Conservation (phyloP, 495 filamentous ascomycete genomes). For the Chaetomium fimeti region DNA sequence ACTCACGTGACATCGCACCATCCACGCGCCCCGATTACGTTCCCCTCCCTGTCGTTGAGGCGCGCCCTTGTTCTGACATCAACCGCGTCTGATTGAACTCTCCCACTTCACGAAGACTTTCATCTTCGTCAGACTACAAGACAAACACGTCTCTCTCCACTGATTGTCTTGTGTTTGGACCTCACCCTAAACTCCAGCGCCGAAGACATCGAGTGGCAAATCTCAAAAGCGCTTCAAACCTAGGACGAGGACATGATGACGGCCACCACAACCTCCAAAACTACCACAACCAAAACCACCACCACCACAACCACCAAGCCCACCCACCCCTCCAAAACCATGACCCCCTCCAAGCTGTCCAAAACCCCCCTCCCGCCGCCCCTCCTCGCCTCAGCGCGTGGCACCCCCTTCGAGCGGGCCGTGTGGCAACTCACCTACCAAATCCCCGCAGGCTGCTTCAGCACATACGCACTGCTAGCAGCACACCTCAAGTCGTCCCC, state of each 20-base stretch:
- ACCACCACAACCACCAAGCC: constrained; percentile 3
- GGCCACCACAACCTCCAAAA: background rate
- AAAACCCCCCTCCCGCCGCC: constrained; percentile 10
- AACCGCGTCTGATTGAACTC: background rate
- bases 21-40: constrained; percentile 19
- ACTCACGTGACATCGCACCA: constrained; percentile 31
- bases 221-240: background rate
- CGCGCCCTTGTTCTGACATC: constrained; percentile 33
- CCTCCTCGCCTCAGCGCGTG: constrained; percentile 33
- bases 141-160: too few relatives aligned
- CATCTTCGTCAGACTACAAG: background rate
- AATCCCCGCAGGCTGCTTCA: constrained; percentile 67
- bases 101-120: background rate
- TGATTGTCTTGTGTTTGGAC: background rate
- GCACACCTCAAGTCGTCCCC: constrained; percentile 66
- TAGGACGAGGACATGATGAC: too few relatives aligned
- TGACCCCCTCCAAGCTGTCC: constrained; percentile 2
- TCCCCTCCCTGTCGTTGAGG: background rate
- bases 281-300: background rate
- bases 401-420: constrained; percentile 57
- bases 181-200: background rate
- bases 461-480: constrained; percentile 71
- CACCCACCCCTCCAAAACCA: constrained; percentile 13
- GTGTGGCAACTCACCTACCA: constrained; percentile 66
- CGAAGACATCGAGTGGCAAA: background rate